phyloP scores from a whole-genome alignment of 2,329 filamentous ascomycete species.

The Phoma sp. region DNA sequence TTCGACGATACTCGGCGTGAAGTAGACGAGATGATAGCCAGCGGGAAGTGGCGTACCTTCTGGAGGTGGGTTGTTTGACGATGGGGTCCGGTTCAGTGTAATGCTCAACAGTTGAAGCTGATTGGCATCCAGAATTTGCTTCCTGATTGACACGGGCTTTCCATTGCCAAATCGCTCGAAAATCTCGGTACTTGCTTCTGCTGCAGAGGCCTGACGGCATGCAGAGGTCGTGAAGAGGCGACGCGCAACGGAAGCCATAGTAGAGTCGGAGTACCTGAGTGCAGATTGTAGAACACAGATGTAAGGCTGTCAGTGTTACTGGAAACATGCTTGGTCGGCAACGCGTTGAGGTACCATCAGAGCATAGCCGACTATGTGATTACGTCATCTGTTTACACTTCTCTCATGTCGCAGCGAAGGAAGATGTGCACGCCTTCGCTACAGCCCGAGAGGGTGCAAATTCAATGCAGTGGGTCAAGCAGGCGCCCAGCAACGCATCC shows the following conservation, averaged over 20 bases:
- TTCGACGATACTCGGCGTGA: slow-evolving; percentile 72
- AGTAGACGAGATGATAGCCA: slow-evolving; percentile 87
- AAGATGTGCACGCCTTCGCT: too few species aligned
- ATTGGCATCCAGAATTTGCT: slow-evolving; percentile 41
- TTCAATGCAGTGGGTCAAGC: too few species aligned
- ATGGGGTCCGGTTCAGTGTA: slow-evolving; percentile 34
- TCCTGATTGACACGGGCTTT: slow-evolving; percentile 37
- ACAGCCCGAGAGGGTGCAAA: too few species aligned
- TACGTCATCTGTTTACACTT: slow-evolving; percentile 8
- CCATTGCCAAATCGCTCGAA: slow-evolving; percentile 36
- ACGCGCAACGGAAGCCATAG: slow-evolving; percentile 27
- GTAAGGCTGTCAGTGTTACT: background rate
- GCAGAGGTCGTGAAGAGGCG: slow-evolving; percentile 29
- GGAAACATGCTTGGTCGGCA: background rate
- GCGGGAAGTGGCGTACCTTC: slow-evolving; percentile 58
- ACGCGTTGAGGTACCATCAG: background rate
- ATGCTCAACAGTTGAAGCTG: slow-evolving; percentile 40
- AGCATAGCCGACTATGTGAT: slow-evolving; percentile 30
- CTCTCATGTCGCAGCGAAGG: too few species aligned
- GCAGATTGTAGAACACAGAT: background rate
- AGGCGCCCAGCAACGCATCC: too few species aligned
- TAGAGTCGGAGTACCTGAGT: background rate
- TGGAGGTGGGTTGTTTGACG: slow-evolving; percentile 26
- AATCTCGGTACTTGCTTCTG: slow-evolving; percentile 39
- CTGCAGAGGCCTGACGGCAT: slow-evolving; percentile 28